Percentiles rank a stretch among this genome's conserved stretches.
These are phyloP conservation scores for Furcasterigmium sp. DNA, from an alignment of 2,329 filamentous ascomycete species.

Conservation along the genomic window DNA sequence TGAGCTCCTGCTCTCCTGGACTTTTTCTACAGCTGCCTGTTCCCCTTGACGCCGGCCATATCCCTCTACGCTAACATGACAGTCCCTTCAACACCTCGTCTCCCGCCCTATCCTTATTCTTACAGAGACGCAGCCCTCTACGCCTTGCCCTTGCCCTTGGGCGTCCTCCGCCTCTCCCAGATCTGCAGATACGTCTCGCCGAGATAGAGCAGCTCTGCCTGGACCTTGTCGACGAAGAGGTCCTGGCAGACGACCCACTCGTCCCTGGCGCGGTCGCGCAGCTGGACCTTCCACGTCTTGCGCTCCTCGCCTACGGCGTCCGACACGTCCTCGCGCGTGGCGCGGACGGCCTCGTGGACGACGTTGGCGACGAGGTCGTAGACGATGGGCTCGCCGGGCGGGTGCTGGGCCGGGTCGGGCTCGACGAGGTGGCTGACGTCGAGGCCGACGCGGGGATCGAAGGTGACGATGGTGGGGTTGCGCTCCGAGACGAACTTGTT, in stretches of 20 bases:
- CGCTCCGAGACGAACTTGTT: constrained; percentile 97
- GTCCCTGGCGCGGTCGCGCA: constrained; percentile 72
- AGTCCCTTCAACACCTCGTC: no score
- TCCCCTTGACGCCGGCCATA: no score
- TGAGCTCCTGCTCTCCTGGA: no score
- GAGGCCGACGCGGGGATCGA: constrained; percentile 68
- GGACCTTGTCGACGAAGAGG: constrained; percentile 83
- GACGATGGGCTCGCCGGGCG: constrained; percentile 75
- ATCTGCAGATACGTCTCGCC: constrained; percentile 95
- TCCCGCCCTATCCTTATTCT: background rate
- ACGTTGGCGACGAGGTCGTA: constrained; percentile 97
- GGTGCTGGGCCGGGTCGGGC: constrained; percentile 68
- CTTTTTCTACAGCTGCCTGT: no score
- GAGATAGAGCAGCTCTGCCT: constrained; percentile 84
- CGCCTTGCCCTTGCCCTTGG: constrained; percentile 33
- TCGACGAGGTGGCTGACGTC: constrained; percentile 91
- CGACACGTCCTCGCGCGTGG: constrained; percentile 71
- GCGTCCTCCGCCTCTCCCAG: constrained; percentile 76
- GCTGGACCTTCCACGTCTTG: constrained; percentile 91
- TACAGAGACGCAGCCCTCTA: no score
- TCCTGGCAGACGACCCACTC: constrained; percentile 96
- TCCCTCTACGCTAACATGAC: no score
- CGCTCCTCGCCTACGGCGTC: constrained; percentile 73
- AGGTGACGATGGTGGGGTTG: constrained; percentile 97
- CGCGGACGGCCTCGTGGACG: constrained; percentile 75